These are phyloP conservation scores for Pseudozyma tsukubaensis DNA, from an alignment of 1,284 basidiomycete genomes.

Conservation along the genomic window DNA sequence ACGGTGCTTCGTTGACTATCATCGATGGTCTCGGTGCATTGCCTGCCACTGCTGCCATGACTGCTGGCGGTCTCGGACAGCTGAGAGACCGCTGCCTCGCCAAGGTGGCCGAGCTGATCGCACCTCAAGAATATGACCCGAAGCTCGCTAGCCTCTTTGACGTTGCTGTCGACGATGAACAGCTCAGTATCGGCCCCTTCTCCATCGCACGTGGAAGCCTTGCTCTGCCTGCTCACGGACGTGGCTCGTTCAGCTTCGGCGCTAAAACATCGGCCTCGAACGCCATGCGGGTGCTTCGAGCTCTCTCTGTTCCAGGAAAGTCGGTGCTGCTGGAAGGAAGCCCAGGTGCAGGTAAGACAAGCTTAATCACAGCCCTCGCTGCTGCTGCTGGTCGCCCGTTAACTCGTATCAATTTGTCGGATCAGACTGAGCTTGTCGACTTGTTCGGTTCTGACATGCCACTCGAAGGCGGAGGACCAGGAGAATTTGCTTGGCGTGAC, in stretches of 20 bases:
- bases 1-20: constrained; percentile 70
- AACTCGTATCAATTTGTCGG: constrained; percentile 97
- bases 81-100: constrained; percentile 73
- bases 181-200: constrained; percentile 81
- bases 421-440: constrained; percentile 97
- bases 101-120: constrained; percentile 69
- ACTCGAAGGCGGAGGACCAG: constrained; percentile 87
- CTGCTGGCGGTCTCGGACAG: constrained; percentile 75
- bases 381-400: constrained; percentile 81
- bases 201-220: constrained; percentile 75
- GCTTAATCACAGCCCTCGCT: constrained; percentile 88
- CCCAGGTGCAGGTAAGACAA: constrained; percentile 99
- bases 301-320: constrained; percentile 84
- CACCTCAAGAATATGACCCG: constrained; percentile 39
- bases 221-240: constrained; percentile 55
- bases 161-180: constrained; percentile 60
- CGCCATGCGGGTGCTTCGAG: constrained; percentile 87
- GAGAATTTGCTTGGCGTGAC: constrained; percentile 97
- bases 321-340: constrained; percentile 96
- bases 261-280: constrained; percentile 91
- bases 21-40: constrained; percentile 70
- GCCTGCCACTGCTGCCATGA: constrained; percentile 65
- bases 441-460: constrained; percentile 97
- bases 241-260: constrained; percentile 78
- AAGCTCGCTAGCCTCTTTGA: constrained; percentile 70